These are phyloP conservation scores for Cudoniella acicularis DNA, from an alignment of 495 filamentous ascomycete genomes.

Conservation along the genomic window DNA sequence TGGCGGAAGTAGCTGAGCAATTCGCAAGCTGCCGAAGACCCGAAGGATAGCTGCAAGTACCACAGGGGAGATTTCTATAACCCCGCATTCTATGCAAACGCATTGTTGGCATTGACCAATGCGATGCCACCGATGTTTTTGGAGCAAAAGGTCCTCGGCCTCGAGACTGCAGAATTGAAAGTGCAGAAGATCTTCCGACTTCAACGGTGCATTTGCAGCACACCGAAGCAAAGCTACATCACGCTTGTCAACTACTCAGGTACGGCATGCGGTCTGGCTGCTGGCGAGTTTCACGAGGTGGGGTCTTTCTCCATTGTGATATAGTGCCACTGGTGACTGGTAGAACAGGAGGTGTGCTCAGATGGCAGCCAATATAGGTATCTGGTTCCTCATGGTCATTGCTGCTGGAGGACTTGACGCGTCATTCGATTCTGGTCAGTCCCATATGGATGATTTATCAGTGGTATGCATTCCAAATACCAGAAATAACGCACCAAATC, in stretches of 20 bases:
- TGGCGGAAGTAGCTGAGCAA: too few relatives aligned
- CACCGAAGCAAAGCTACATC: not conserved
- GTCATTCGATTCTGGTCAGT: too few relatives aligned
- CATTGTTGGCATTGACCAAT: not conserved
- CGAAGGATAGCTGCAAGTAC: not conserved
- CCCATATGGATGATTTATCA: too few relatives aligned
- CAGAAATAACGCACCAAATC: too few relatives aligned
- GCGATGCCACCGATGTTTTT: not conserved
- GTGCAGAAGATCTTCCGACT: not conserved
- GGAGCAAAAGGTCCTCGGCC: not conserved
- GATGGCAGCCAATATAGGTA: too few relatives aligned
- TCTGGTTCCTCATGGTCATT: too few relatives aligned
- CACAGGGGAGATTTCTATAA: not conserved
- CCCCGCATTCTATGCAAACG: not conserved
- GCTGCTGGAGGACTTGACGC: too few relatives aligned
- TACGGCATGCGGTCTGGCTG: conserved; percentile 6
- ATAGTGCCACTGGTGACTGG: too few relatives aligned
- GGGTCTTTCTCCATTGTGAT: too few relatives aligned
- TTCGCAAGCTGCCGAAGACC: too few relatives aligned
- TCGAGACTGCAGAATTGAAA: not conserved
- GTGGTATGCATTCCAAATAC: too few relatives aligned
- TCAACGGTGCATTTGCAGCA: conserved; percentile 14
- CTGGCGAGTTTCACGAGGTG: not conserved
- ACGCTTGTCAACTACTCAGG: not conserved
- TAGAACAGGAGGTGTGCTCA: too few relatives aligned